These are phyloP conservation scores for Thyridium curvatum DNA, from an alignment of 2,329 filamentous ascomycete species.

Conservation along the genomic window DNA sequence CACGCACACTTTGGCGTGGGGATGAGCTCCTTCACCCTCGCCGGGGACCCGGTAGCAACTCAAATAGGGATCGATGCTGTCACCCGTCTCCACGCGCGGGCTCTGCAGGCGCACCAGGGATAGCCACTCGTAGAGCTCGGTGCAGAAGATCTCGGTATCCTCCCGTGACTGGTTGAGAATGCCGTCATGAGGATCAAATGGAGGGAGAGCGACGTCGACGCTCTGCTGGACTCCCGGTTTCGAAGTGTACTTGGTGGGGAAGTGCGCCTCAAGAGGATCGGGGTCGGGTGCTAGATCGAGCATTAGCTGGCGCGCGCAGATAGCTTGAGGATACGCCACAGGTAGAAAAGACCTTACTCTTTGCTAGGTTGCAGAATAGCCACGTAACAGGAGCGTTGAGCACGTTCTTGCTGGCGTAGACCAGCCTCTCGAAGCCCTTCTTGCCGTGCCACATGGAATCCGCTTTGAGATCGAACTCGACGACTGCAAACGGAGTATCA, in stretches of 20 bases:
- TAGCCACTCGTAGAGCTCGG: conserved; percentile 68
- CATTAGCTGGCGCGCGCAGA: conserved; percentile 19
- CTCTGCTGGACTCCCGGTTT: conserved; percentile 20
- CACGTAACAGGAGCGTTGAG: conserved; percentile 63
- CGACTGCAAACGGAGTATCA: conserved; percentile 40
- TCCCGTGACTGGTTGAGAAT: conserved; percentile 29
- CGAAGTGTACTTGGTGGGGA: conserved; percentile 35
- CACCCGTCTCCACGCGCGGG: conserved; percentile 49
- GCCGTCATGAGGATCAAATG: conserved; percentile 21
- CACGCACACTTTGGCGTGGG: conserved; percentile 34
- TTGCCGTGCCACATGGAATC: conserved; percentile 78
- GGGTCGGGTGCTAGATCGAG: conserved; percentile 35
- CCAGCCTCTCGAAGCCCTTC: conserved; percentile 71
- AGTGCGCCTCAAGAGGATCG: conserved; percentile 40
- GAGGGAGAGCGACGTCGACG: conserved; percentile 21
- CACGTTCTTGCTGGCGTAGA: conserved; percentile 74
- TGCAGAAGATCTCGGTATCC: conserved; percentile 56
- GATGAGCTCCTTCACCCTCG: conserved; percentile 14
- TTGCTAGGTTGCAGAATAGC: conserved; percentile 64
- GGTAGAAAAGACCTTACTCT: conserved; percentile 26
- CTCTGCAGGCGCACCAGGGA: conserved; percentile 61
- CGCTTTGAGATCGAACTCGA: conserved; percentile 69
- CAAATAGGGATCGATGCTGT: conserved; percentile 62
- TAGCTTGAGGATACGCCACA: too few species aligned
- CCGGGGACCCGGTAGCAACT: conserved; percentile 59